A percentile compares a stretch with the other conserved stretches of the same genome.
Conservation (phyloP, 2,329 filamentous ascomycete genomes). For the Alternaria arborescens region DNA sequence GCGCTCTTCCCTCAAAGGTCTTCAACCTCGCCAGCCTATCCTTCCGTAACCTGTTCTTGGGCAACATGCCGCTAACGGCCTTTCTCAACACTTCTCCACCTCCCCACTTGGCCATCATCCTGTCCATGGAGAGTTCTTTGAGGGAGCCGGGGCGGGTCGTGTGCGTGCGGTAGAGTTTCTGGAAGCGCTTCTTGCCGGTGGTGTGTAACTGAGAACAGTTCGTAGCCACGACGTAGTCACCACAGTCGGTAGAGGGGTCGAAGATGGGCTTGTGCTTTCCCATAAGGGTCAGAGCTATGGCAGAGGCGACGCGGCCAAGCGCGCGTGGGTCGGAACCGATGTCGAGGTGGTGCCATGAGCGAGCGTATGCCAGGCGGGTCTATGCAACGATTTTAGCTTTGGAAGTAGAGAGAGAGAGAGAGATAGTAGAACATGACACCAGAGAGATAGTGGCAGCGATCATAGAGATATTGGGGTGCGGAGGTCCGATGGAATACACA, state of each 20-base stretch:
- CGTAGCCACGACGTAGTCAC: slow-evolving; percentile 96
- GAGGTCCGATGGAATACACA: slow-evolving; percentile 56
- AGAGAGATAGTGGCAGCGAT: not conserved
- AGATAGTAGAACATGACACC: not conserved
- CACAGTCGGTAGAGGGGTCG: slow-evolving; percentile 97
- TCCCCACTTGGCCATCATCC: slow-evolving; percentile 91
- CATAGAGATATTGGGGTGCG: slow-evolving; percentile 18
- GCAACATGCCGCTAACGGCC: slow-evolving; percentile 95
- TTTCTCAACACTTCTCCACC: slow-evolving; percentile 89
- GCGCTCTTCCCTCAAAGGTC: slow-evolving; percentile 90
- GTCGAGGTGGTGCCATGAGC: slow-evolving; percentile 93
- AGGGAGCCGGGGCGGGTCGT: slow-evolving; percentile 88
- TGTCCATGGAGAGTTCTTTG: slow-evolving; percentile 91
- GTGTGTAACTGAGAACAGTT: slow-evolving; percentile 86
- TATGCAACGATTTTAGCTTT: slow-evolving; percentile 51
- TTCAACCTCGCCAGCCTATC: slow-evolving; percentile 88
- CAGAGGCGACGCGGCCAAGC: slow-evolving; percentile 87
- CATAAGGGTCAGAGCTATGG: slow-evolving; percentile 89
- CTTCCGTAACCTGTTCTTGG: slow-evolving; percentile 92
- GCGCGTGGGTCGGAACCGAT: slow-evolving; percentile 72
- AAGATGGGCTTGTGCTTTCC: slow-evolving; percentile 99
- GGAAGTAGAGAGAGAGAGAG: not conserved
- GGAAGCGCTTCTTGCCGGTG: slow-evolving; percentile 89
- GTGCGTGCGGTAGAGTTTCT: slow-evolving; percentile 97
- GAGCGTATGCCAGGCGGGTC: slow-evolving; percentile 96